Evolutionary conservation across 352 stramenopile species (phyloP), one percentile per base, ranked within the genome.

Genomic region (Globisporangium iwayamae): DNA sequence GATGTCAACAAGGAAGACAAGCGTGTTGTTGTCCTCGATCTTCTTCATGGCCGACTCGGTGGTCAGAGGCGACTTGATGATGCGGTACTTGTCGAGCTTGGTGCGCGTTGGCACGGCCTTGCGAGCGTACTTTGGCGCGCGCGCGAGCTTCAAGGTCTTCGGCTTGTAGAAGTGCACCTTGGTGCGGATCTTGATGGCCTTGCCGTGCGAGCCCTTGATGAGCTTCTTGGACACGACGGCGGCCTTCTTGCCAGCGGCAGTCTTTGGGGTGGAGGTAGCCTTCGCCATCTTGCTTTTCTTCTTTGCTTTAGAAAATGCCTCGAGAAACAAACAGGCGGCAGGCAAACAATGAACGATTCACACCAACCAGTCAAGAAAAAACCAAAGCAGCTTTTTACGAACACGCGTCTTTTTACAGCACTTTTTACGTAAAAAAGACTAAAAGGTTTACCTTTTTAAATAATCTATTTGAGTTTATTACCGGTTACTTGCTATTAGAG

Each of bases 21-120:
- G 93, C 72, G 98, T 99, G 93, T 99, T 99, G 92, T 98, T 98
- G 84, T 99, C 97, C 75, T 99, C 98, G 70, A 99, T 99, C 83
- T 99, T 99, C 88, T 99, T 99, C 98, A 99, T 99, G 64, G 98
- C 98, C 73, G 96, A 98, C 83, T 99, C 97, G 41, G 98, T 99
- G 60, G 98, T 99, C 56, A 99, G 81, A 45, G 98, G 98, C 66
- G 97, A 96, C 90, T 99, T 99, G 85, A 99, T 99, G 74, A 99
- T 97, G 78, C 94, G 91, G 87, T 98, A 98, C 89, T 99, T 99
- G 86, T 99, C 96, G 68, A 99, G 83, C 73, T 97, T 98, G 78
- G 89, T 97, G 84, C 97, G 95, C 77, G 83, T 94, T 30, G 94
- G 90, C 39, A 97, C 85, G 66, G 90, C 79, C 83, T 98, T 98